phyloP scores from a whole-genome alignment of 139 green algal genomes.

The Cymbomonas tetramitiformis region DNA sequence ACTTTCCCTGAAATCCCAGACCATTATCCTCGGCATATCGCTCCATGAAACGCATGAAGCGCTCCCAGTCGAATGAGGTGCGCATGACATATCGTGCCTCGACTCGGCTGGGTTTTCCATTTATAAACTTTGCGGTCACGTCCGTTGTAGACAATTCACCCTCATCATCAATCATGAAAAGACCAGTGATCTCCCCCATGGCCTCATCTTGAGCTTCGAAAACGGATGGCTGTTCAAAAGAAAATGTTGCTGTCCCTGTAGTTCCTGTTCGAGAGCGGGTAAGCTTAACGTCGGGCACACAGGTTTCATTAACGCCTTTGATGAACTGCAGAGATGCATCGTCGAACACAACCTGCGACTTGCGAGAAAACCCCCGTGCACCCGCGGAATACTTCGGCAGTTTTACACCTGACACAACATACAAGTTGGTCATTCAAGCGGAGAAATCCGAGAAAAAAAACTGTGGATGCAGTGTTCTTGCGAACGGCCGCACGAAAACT shows the following conservation, averaged over 20 bases:
- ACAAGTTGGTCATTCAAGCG: no score
- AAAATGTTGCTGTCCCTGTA: constrained; percentile 70
- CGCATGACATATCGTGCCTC: constrained; percentile 59
- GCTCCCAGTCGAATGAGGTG: constrained; percentile 70
- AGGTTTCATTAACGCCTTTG: constrained; percentile 65
- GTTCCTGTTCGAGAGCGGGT: constrained; percentile 63
- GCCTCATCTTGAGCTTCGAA: constrained; percentile 69
- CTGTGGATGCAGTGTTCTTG: no score
- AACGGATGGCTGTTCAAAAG: constrained; percentile 75
- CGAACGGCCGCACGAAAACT: no score
- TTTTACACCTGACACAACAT: no score
- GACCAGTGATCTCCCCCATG: constrained; percentile 78
- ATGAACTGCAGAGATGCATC: constrained; percentile 82
- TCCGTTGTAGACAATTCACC: constrained; percentile 72
- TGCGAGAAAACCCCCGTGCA: no score
- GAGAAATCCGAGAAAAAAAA: no score
- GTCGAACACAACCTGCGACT: no score
- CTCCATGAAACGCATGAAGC: constrained; percentile 98
- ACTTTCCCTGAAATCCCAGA: no score
- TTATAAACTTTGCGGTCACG: constrained; percentile 93
- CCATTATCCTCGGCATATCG: constrained; percentile 69
- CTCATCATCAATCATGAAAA: constrained; percentile 94
- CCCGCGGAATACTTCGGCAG: no score
- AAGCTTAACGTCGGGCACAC: constrained; percentile 80
- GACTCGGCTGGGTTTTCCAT: constrained; percentile 54